These are phyloP conservation scores for Basipetospora chlamydospora DNA, from an alignment of 2,329 filamentous ascomycete genomes.

Conservation along the genomic window DNA sequence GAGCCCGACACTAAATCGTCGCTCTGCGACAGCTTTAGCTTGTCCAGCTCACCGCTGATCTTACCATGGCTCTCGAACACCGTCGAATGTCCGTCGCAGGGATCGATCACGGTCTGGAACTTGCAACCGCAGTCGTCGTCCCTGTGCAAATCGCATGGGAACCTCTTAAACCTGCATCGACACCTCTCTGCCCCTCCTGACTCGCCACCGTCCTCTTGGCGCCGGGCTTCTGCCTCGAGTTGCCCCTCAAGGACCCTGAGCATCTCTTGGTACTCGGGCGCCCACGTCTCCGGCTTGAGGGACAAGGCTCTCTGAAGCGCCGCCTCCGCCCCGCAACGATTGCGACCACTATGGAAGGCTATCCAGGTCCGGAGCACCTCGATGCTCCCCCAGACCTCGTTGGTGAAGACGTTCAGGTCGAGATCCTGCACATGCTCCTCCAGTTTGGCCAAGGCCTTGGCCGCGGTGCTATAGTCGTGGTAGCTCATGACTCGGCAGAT, in stretches of 20 bases:
- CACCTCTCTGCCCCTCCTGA: not conserved
- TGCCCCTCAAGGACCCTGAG: not conserved
- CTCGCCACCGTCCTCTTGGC: not conserved
- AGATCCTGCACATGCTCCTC: not conserved
- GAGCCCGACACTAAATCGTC: too few species aligned
- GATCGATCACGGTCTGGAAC: not conserved
- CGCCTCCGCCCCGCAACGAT: not conserved
- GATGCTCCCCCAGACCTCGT: slow-evolving; percentile 4
- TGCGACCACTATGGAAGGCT: not conserved
- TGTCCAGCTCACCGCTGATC: too few species aligned
- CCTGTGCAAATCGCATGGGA: not conserved
- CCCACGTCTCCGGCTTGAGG: not conserved
- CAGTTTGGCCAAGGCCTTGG: not conserved
- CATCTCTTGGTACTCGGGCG: not conserved
- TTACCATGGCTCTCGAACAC: too few species aligned
- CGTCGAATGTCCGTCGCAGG: not conserved
- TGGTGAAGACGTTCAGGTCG: not conserved
- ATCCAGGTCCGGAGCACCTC: not conserved
- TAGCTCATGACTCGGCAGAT: slow-evolving; percentile 1
- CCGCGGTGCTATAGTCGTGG: not conserved
- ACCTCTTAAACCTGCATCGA: not conserved
- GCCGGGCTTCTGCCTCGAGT: not conserved
- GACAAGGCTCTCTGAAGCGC: not conserved
- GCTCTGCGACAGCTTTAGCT: too few species aligned
- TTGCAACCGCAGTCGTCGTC: not conserved